Base-by-base conservation (phyloP, 306 rosid species). In the Purshia tridentata region DNA sequence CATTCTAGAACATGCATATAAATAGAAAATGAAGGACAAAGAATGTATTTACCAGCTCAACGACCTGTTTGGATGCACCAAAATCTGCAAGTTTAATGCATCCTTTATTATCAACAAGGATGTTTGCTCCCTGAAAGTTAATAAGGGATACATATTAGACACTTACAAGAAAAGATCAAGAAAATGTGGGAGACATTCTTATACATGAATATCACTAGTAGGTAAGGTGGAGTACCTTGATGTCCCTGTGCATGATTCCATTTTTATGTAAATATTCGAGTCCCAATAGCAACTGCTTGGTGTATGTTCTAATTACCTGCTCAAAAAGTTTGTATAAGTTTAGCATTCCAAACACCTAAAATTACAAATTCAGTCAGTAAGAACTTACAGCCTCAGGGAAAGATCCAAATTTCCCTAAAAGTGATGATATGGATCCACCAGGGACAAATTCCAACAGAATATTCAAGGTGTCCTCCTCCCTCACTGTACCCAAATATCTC, bases 1-100 rank as follows among this genome's bases (percentile, higher is more conserved):
- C 64, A 9, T 62, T 74, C 35, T 75, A 73, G 15, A 49, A 72
- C 52, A 22, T 5, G 29, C 65, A 15, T 35, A 45, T 65, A 66
- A 74, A 70, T 55, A 52, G 56, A 74, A 70, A 51, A 77, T 47
- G 69, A 69, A 61, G 61, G 57, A 50, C 65, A 73, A 61, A 73
- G 69, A 59, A 59, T 12, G 63, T 37, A 47, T 52, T 37, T 92
- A 95, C 99, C 99, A 95, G 96, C 88, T 95, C 98, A 66, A 85
- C 98, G 49, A 92, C 99, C 62, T 95, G 99, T 73, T 95, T 95
- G 55, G 99, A 95, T 53, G 99, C 99, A 76, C 99, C 99, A 84
- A 95, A 95, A 85, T 95, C 99, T 67, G 99, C 99, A 80, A 95
- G 97, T 82, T 92, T 95, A 74, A 95, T 95, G 88, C 98, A 88